A percentile compares a stretch with the other conserved stretches of the same genome.
Evolutionary conservation across 371 early-diverging fungal species (phyloP).

Genomic region (Dentiscutata heterogama): DNA sequence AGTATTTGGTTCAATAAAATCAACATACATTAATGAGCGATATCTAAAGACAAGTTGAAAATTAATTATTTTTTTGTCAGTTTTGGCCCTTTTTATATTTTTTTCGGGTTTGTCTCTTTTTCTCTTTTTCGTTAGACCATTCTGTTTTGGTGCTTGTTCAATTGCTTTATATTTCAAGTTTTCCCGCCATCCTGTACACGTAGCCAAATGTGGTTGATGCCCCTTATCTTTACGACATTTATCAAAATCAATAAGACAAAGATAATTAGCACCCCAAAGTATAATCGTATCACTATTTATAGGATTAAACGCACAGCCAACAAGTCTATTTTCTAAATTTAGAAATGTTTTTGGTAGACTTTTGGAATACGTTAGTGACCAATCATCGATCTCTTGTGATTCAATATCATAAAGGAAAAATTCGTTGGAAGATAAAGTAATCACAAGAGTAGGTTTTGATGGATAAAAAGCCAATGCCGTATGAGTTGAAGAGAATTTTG

Average conservation of each 20-base stretch:
- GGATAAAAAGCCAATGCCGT: constrained; percentile 82
- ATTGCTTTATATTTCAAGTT: constrained; percentile 46
- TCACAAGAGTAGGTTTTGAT: constrained; percentile 67
- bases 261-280: constrained; percentile 76
- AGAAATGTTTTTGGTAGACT: constrained; percentile 69
- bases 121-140: constrained; percentile 41
- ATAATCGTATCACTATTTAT: constrained; percentile 66
- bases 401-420: constrained; percentile 85
- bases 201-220: neutral
- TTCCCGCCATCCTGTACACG: constrained; percentile 49
- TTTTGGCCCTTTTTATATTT: constrained; percentile 35
- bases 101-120: constrained; percentile 48
- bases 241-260: constrained; percentile 79
- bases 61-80: constrained; percentile 9
- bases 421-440: constrained; percentile 76
- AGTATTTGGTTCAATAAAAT: constrained; percentile 74
- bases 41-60: constrained; percentile 82
- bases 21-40: constrained; percentile 82
- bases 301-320: constrained; percentile 79
- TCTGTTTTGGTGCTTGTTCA: constrained; percentile 26
- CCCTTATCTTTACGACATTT: constrained; percentile 57
- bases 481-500: constrained; percentile 70
- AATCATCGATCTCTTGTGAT: constrained; percentile 72
- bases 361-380: constrained; percentile 78
- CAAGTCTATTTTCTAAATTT: constrained; percentile 72